Evolutionary conservation across 2,329 filamentous ascomycete genomes (phyloP), one percentile per base, ranked within the genome.

Genomic region (Calcarisporium arbuscula): DNA sequence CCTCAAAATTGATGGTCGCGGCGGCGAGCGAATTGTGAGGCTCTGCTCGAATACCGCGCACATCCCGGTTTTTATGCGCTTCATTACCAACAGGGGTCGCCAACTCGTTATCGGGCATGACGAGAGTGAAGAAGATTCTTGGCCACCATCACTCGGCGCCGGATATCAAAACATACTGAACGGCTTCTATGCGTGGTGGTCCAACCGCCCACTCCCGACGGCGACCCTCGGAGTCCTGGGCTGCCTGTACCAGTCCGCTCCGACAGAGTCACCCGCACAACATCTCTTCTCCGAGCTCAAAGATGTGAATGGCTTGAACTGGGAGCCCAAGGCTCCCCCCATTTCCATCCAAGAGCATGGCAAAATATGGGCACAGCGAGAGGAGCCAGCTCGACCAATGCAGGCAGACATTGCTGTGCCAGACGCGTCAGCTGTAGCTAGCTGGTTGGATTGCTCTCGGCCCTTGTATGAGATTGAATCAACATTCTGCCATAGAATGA

Each of bases 301-400:
- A 15, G 30, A 32, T 16, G 8, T 16, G 8, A 17, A 12, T 10
- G 30, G 30, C n/a, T 32, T 22, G 11, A 12, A 12, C n/a, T 32
- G 30, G 30, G 30, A 32, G 25, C 30, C 30, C 14, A 16, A 21
- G 19, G 30, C 30, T 16, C 30, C 30, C 17, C 11, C 12, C 12
- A 5, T 12, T 11, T 10, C 22, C 5, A 8, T 32, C 6, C 11
- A 12, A 19, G 30, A 21, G 19, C 17, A 9, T n/a, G 30, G 30
- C 15, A 11, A 14, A 18, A 22, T 32, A 9, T 32, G 30, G 30
- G 30, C n/a, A n/a, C n/a, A n/a, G n/a, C n/a, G n/a, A n/a, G n/a
- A n/a, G n/a, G n/a, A n/a, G n/a, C n/a, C n/a, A n/a, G n/a, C n/a
- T n/a, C n/a, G n/a, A n/a, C n/a, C n/a, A n/a, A n/a, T n/a, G n/a